Conservation (phyloP, 805 yeast genomes). For the Candida insectorum region DNA sequence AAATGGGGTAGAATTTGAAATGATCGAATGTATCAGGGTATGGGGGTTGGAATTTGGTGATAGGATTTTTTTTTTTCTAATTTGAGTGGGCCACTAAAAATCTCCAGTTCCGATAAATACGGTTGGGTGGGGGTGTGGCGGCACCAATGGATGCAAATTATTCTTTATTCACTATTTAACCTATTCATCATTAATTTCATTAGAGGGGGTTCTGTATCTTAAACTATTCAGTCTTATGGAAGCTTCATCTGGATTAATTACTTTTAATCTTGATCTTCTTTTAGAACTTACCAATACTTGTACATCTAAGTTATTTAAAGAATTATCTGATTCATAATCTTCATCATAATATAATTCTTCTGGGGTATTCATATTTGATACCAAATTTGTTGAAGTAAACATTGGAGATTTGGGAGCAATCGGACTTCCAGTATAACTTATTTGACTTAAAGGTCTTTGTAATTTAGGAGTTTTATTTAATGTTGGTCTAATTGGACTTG, state of each 20-base stretch:
- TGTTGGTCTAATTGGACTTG: not conserved
- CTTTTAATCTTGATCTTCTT: slow-evolving; percentile 55
- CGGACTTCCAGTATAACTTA: too few species aligned
- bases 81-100: too few species aligned
- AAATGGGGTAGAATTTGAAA: too few species aligned
- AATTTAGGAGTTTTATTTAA: not conserved
- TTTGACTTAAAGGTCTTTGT: not conserved
- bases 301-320: slow-evolving; percentile 42
- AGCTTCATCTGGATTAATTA: slow-evolving; percentile 54
- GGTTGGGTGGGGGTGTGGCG: too few species aligned
- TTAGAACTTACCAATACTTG: slow-evolving; percentile 69
- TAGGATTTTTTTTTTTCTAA: too few species aligned
- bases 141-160: too few species aligned
- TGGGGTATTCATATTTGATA: not conserved
- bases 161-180: too few species aligned
- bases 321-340: slow-evolving; percentile 7
- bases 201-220: slow-evolving; percentile 12
- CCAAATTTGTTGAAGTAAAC: not conserved
- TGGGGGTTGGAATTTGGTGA: too few species aligned
- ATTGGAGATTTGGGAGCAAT: not conserved
- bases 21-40: too few species aligned
- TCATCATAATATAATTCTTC: slow-evolving; percentile 7
- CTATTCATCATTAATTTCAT: slow-evolving; percentile 6
- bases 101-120: too few species aligned
- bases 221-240: slow-evolving; percentile 6